phyloP scores from a whole-genome alignment of 1,139 yeast species.

The Pichia sp. region DNA sequence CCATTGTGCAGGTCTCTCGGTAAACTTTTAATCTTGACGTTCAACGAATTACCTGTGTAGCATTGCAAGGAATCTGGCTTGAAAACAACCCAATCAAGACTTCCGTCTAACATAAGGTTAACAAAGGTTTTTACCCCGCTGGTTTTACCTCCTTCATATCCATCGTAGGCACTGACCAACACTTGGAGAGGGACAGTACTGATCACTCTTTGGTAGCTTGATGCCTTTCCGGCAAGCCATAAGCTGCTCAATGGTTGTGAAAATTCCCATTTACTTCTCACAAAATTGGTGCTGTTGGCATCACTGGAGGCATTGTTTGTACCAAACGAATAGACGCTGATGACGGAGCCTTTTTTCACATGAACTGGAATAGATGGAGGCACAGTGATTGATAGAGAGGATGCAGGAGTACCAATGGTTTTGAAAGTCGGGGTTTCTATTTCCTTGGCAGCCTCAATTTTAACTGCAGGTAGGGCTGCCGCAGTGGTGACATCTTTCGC shows the following conservation, averaged over 20 bases:
- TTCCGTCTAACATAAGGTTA: slow-evolving; percentile 49
- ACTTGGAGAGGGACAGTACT: slow-evolving; percentile 47
- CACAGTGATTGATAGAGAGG: slow-evolving; percentile 43
- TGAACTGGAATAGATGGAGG: slow-evolving; percentile 57
- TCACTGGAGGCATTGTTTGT: background rate
- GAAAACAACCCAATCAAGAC: slow-evolving; percentile 58
- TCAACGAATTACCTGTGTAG: slow-evolving; percentile 49
- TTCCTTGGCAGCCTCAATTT: background rate
- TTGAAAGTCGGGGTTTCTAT: slow-evolving; percentile 31
- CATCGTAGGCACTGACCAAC: slow-evolving; percentile 37
- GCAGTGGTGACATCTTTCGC: slow-evolving; percentile 19
- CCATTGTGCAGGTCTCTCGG: slow-evolving; percentile 42
- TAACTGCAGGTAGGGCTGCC: slow-evolving; percentile 11
- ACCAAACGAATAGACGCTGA: slow-evolving; percentile 36
- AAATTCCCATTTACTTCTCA: slow-evolving; percentile 31
- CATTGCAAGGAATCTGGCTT: slow-evolving; percentile 45
- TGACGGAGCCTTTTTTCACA: slow-evolving; percentile 45
- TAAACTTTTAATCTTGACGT: slow-evolving; percentile 35
- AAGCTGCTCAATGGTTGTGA: slow-evolving; percentile 40
- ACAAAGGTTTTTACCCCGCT: slow-evolving; percentile 37
- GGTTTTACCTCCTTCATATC: slow-evolving; percentile 5
- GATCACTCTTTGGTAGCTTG: slow-evolving; percentile 40
- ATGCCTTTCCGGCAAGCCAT: slow-evolving; percentile 40
- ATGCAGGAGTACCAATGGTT: slow-evolving; percentile 44
- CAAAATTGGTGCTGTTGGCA: slow-evolving; percentile 3